Percentiles rank a stretch among this genome's conserved stretches.
Conservation (phyloP, 331 rosid species). For the Dryas integrifolia region DNA sequence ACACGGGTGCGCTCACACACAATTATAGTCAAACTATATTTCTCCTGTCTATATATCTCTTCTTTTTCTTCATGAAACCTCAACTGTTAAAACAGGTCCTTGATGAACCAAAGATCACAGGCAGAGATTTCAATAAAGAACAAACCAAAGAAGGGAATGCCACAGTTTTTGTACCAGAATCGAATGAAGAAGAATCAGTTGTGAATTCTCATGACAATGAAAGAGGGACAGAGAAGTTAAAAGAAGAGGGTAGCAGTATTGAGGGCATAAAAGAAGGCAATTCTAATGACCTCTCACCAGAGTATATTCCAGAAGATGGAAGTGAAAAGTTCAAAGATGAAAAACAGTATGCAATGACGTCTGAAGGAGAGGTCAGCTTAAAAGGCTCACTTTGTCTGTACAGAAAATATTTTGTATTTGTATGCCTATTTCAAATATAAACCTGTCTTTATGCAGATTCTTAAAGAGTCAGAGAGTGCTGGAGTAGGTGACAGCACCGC, state of each 20-base stretch:
- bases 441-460: slow-evolving; percentile 13
- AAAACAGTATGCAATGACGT: slow-evolving; percentile 5
- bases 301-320: slow-evolving; percentile 23
- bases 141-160: slow-evolving; percentile 15
- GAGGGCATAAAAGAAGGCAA: slow-evolving; percentile 23
- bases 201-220: slow-evolving; percentile 6
- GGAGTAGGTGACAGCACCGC: slow-evolving; percentile 18
- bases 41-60: background rate
- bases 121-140: slow-evolving; percentile 9
- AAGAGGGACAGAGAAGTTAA: slow-evolving; percentile 23
- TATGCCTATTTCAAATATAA: background rate
- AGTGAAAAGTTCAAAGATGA: slow-evolving; percentile 2
- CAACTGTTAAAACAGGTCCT: background rate
- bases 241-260: slow-evolving; percentile 20
- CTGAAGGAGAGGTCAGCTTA: slow-evolving; percentile 33
- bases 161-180: slow-evolving; percentile 6
- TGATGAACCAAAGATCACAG: slow-evolving; percentile 6
- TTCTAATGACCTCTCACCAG: slow-evolving; percentile 4
- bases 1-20: background rate
- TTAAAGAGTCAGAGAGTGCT: slow-evolving; percentile 18
- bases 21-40: background rate
- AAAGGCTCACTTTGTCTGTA: background rate
- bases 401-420: background rate
- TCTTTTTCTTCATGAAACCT: background rate
- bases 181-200: slow-evolving; percentile 20